Evolutionary conservation across 805 yeast species (phyloP).

Genomic region (Yarrowia porcina): DNA sequence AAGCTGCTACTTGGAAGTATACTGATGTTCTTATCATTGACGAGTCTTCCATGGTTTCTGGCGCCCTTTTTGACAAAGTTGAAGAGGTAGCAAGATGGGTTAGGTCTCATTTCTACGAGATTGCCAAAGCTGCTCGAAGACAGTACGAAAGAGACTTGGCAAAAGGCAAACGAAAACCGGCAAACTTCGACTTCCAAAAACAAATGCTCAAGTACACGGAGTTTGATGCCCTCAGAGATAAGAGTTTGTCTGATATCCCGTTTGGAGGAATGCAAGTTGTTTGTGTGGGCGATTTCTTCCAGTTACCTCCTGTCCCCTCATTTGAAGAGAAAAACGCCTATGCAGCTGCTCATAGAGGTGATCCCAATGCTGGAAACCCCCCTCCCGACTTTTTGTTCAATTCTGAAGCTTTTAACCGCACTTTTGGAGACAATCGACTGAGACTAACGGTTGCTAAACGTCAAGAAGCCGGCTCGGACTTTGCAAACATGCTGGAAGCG

Average conservation of each 20-base stretch:
- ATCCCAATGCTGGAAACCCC: not conserved
- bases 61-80: conserved; percentile 65
- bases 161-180: too few relatives aligned
- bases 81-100: conserved; percentile 60
- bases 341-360: not conserved
- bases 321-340: not conserved
- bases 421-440: not conserved
- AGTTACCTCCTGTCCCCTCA: conserved; percentile 74
- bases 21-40: conserved; percentile 76
- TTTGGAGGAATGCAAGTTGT: conserved; percentile 91
- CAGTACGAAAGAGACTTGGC: conserved; percentile 30
- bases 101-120: conserved; percentile 33
- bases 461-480: not conserved
- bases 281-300: conserved; percentile 88
- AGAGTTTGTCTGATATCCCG: conserved; percentile 43
- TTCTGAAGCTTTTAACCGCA: not conserved
- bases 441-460: conserved; percentile 4
- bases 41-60: conserved; percentile 92
- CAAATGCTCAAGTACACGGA: not conserved
- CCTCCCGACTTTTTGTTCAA: conserved; percentile 5
- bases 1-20: conserved; percentile 56
- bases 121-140: not conserved
- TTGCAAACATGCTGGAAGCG: conserved; percentile 2
- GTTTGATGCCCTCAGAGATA: not conserved
- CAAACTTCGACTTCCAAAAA: not conserved